Evolutionary conservation across 768 basidiomycete genomes (phyloP), one percentile per base, ranked within the genome.

Genomic region (Calocybe indica): DNA sequence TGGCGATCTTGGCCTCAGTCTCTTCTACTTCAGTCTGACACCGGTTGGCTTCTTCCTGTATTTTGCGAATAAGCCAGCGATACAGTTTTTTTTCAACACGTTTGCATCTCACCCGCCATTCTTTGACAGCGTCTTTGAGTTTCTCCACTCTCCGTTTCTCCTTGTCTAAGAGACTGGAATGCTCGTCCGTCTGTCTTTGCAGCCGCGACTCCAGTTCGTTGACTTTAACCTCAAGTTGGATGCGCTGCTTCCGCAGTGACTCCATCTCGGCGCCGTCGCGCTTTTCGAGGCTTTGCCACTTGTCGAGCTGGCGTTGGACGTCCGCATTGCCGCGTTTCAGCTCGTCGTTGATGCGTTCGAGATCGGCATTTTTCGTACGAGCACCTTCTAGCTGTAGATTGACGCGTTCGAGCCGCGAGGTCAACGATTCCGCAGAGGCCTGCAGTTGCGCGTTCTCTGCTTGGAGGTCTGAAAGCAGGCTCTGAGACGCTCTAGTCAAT

Each of bases 281-380:
- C 28, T 68, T 80, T 56, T 88, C 88, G 12, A 87, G 62, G 28
- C 62, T 73, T 56, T 85, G 73, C 85, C 84, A 88, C 56, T 82
- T 79, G 37, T 77, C 76, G 7, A 89, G 65, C 54, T 90, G 87
- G 11, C 75, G 73, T 43, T 76, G 73, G 34, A 88, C 66, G 37
- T 83, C 75, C 5, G 64, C 63, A 41, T 74, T 76, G 7, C 72
- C 71, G 5, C 79, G 76, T 50, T 79, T 76, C 15, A 79, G 70
- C 36, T 86, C 83, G 37, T 78, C 75, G 46, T 81, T 75, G 32
- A 69, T 58, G 39, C 72, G 73, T 49, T 83, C 73, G 34, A 87
- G 70, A 30, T 83, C 82, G 0, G 69, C 64, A 36, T 73, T 68
- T 42, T 72, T 71, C 14, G 76, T 68, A 39, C 77, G 70, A 13